Base-by-base conservation (phyloP, 164 flowering plant species). In the Malania oleifera region DNA sequence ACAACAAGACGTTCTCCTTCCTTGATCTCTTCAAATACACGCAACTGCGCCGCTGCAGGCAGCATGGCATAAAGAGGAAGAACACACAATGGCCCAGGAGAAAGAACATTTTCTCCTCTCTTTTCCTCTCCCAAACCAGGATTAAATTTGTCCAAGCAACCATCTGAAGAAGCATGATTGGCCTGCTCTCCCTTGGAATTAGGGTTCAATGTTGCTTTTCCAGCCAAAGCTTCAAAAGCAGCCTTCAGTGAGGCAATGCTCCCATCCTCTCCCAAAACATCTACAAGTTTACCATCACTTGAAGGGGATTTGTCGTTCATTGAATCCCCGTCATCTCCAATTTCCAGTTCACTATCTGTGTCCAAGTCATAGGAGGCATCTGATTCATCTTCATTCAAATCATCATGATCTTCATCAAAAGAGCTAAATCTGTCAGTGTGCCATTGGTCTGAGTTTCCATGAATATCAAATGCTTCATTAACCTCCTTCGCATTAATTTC, bases 21-120 rank as follows among this genome's bases (percentile, higher is more conserved):
- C 66, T 70, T 73, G 37, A 82, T 77, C 43, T 80, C 72, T 18
- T 76, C 85, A 73, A 91, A 95, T n/a, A 95, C 96, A 68, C 81
- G 78, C 59, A 88, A 89, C 67, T 91, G 97, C 26, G 80, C 83
- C 39, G 85, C 77, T 56, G 96, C 93, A 54, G 95, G 87, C 44
- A 95, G 81, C 99, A 88, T 88, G 35, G 97, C 96, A 79, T 88
- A 95, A 59, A 95, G 93, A 38, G 99, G 99, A 41, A 91, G 77
- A 67, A 91, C 86, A 58, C 52, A 64, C 74, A 95, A 41, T 49
- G 80, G 67, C 60, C 87, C 78, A 54, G 48, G 50, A 63, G 29
- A 26, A 10, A n/a, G 13, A 61, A 50, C 59, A 47, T 56, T 59
- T 56, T 53, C 67, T 23, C 19, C 67, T 27, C 39, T 61, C 40